A percentile compares a stretch with the other conserved stretches of the same genome.
Evolutionary conservation across 2,329 filamentous ascomycete genomes (phyloP).

Genomic region (Apiospora malaysiana): DNA sequence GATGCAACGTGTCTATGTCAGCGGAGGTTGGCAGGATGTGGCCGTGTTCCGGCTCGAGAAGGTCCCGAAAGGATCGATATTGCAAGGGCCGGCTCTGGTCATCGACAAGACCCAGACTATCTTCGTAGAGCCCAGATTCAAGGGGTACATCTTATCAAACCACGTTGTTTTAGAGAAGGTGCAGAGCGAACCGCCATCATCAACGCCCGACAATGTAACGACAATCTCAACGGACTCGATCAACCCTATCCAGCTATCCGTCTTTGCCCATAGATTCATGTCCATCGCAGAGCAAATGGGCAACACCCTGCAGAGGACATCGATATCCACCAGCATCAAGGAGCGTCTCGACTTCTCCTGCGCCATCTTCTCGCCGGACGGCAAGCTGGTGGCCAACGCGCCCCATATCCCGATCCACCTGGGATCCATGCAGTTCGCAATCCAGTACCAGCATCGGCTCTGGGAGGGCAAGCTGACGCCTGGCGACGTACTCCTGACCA

Average conservation of each 20-base stretch:
- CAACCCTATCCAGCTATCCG: constrained; percentile 75
- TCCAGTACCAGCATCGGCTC: constrained; percentile 69
- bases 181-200: constrained; percentile 49
- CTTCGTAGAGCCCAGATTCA: constrained; percentile 60
- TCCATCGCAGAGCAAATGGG: constrained; percentile 85
- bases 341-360: constrained; percentile 83
- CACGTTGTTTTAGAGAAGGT: constrained; percentile 45
- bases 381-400: constrained; percentile 74
- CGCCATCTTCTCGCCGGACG: constrained; percentile 75
- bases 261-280: constrained; percentile 84
- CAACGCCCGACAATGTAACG: constrained; percentile 62
- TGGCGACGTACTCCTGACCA: constrained; percentile 78
- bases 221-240: constrained; percentile 48
- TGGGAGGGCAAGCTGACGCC: constrained; percentile 74
- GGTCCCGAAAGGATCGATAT: constrained; percentile 29
- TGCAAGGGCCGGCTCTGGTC: constrained; percentile 54
- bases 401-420: constrained; percentile 78
- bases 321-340: constrained; percentile 79
- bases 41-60: constrained; percentile 37
- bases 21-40: constrained; percentile 35
- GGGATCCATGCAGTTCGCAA: constrained; percentile 77
- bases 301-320: constrained; percentile 76
- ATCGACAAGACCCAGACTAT: constrained; percentile 78
- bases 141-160: constrained; percentile 39
- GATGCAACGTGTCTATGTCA: constrained; percentile 37